Evolutionary conservation across 2,329 filamentous ascomycete genomes (phyloP).

Genomic region (Sclerotinia subarctica): DNA sequence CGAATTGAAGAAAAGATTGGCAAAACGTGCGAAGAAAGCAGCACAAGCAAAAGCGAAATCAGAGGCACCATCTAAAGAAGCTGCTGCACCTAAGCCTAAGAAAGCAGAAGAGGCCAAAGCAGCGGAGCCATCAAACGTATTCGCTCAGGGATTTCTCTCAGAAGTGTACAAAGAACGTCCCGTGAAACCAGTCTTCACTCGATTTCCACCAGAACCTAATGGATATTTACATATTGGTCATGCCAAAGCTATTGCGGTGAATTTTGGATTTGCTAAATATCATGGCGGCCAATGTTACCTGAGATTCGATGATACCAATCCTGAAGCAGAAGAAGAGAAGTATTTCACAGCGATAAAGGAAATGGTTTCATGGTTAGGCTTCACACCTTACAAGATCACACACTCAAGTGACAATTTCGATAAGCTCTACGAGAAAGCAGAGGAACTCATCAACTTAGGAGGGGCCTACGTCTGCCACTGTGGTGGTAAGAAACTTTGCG

Average conservation of each 20-base stretch:
- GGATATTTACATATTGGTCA: constrained; percentile 93
- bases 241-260: constrained; percentile 91
- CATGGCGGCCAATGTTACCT: constrained; percentile 73
- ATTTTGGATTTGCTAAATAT: constrained; percentile 88
- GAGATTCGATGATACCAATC: constrained; percentile 93
- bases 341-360: constrained; percentile 90
- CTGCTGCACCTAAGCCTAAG: constrained; percentile 33
- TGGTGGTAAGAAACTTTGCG: constrained; percentile 45
- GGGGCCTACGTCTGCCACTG: constrained; percentile 87
- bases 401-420: constrained; percentile 88
- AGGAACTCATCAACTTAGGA: constrained; percentile 72
- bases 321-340: constrained; percentile 84
- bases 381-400: constrained; percentile 74
- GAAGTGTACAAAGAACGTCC: constrained; percentile 69
- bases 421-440: constrained; percentile 80
- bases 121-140: constrained; percentile 51
- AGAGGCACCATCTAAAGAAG: constrained; percentile 41
- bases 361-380: constrained; percentile 77
- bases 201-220: constrained; percentile 86
- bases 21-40: constrained; percentile 58
- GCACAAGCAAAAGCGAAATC: constrained; percentile 51
- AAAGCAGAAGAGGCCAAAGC: constrained; percentile 37
- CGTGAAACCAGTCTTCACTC: constrained; percentile 59
- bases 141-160: constrained; percentile 73
- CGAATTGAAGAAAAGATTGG: constrained; percentile 59